Base-by-base conservation (phyloP, 768 basidiomycete species). In the Lyophyllum decastes region DNA sequence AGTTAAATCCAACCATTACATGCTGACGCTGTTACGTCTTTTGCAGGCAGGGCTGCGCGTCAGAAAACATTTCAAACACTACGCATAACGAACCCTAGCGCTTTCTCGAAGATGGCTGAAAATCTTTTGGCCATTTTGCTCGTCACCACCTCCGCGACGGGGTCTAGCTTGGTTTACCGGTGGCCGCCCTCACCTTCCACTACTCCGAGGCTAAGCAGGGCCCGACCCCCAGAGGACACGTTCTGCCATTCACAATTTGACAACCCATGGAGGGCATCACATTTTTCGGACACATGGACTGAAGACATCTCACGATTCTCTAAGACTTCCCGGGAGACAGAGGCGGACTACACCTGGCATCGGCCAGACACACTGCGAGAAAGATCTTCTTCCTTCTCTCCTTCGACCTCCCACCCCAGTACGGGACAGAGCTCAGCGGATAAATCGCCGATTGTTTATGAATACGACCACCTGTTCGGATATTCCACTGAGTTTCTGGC, bases 401-500 rank as follows among this genome's bases (percentile, higher is more conserved):
- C 78, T 59, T 70, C 73, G 12, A 65, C 73, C 4, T 76, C 77
- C 49, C 78, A 78, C 53, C 73, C 81, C 4, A 69, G 79, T 2
- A 83, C 86, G 1, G 80, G 84, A 7, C 73, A 80, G 26, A 76
- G 73, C 30, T 84, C 86, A 2, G 62, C 69, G 45, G 76, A 76
- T 19, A 78, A 76, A 43, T 47, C 67, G 14, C 55, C 74, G 17
- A 55, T 62, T n/a, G 64, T 68, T 14, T 72, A 78, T 54, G 84
- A 87, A 60, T 89, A 90, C 64, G 84, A 88, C 64, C 73, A 76
- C 58, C 74, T 93, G n/a, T 82, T 98, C 48, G 90, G 89, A 2
- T 95, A 91, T 70, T 82, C 89, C 3, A 76, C 89, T 6, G 88
- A 90, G 58, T 91, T 94, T 66, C 79, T 98, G 27, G 91, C 92